These are phyloP conservation scores for Ophiostoma ips DNA, from an alignment of 2,329 filamentous ascomycete species.

Conservation along the genomic window DNA sequence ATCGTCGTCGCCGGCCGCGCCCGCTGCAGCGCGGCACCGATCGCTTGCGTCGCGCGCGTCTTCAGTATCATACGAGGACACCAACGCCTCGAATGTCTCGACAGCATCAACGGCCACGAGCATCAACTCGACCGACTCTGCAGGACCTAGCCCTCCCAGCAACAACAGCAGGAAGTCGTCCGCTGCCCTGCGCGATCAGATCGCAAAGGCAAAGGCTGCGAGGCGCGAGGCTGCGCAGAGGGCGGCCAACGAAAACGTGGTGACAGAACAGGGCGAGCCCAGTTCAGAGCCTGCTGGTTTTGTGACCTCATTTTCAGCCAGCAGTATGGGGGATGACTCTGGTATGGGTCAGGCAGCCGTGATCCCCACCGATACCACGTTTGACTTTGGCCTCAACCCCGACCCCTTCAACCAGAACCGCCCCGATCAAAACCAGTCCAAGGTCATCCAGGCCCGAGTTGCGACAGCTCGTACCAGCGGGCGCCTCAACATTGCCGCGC, in stretches of 20 bases:
- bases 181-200: conserved; percentile 69
- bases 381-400: conserved; percentile 43
- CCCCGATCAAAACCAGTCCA: conserved; percentile 44
- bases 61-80: conserved; percentile 24
- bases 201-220: conserved; percentile 82
- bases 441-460: conserved; percentile 59
- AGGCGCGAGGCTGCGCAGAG: conserved; percentile 37
- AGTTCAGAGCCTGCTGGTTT: neutral
- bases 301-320: conserved; percentile 9
- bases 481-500: conserved; percentile 73
- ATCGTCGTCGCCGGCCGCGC: conserved; percentile 6
- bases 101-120: conserved; percentile 25
- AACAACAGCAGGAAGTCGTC: conserved; percentile 51
- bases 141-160: conserved; percentile 8
- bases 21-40: conserved; percentile 24
- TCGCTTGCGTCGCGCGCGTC: conserved; percentile 27
- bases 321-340: neutral
- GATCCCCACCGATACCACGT: conserved; percentile 33
- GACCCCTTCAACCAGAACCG: conserved; percentile 60
- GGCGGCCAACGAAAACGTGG: conserved; percentile 4
- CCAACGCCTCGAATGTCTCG: conserved; percentile 23
- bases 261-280: neutral
- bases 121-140: conserved; percentile 21
- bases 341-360: conserved; percentile 23
- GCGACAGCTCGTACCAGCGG: conserved; percentile 62